Evolutionary conservation across 164 flowering plant species (phyloP).

Genomic region (Akebia trifoliata): DNA sequence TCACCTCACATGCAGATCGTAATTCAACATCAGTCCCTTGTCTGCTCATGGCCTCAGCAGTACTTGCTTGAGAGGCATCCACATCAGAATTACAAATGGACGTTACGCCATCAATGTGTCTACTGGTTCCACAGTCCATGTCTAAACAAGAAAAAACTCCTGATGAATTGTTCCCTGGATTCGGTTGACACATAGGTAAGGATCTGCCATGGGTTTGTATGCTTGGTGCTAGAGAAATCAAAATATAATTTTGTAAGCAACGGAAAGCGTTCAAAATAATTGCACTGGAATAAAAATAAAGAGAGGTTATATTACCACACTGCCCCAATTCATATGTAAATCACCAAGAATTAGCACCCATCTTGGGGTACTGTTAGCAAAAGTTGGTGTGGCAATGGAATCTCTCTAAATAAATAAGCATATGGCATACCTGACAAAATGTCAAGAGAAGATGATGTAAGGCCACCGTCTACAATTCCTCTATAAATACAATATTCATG

Average conservation of each 20-base stretch:
- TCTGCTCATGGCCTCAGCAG: conserved; percentile 28
- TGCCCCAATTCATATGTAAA: too few relatives aligned
- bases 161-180: conserved; percentile 35
- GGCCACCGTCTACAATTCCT: conserved; percentile 73
- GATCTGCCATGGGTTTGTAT: conserved; percentile 23
- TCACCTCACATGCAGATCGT: conserved; percentile 45
- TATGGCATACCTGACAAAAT: neutral
- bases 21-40: conserved; percentile 46
- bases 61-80: conserved; percentile 34
- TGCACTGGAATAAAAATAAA: too few relatives aligned
- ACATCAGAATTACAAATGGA: conserved; percentile 26
- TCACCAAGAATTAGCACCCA: too few relatives aligned
- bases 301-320: too few relatives aligned
- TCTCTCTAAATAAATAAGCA: neutral
- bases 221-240: conserved; percentile 23
- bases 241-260: conserved; percentile 1
- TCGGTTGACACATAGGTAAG: conserved; percentile 26
- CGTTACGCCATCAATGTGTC: conserved; percentile 51
- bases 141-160: conserved; percentile 30
- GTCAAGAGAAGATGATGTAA: conserved; percentile 32
- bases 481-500: conserved; percentile 92
- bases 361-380: too few relatives aligned
- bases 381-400: too few relatives aligned
- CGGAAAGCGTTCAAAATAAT: neutral
- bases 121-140: conserved; percentile 30